Evolutionary conservation across 371 early-diverging fungal genomes (phyloP), one percentile per base, ranked within the genome.

Genomic region (Chytridium lagenaria): DNA sequence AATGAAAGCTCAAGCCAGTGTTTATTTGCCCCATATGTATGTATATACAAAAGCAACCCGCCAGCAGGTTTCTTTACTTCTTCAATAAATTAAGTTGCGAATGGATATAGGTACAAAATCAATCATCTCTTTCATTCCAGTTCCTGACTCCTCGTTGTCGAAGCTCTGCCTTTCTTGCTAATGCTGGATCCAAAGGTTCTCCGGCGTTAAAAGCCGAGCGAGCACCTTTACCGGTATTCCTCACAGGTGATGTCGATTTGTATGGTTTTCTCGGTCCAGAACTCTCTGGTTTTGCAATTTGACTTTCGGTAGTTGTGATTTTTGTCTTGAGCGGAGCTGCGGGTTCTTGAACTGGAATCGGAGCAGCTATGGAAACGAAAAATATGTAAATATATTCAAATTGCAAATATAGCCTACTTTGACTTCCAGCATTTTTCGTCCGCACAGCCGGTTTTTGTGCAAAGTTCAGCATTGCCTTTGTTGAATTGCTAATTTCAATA

Each of bases 91-190:
- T n/a, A n/a, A n/a, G n/a, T n/a, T n/a, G n/a, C n/a, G n/a, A n/a
- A n/a, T n/a, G n/a, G n/a, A n/a, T n/a, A n/a, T n/a, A n/a, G n/a
- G n/a, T n/a, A 44, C 44, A 57, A 57, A 12, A 23, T 30, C 23
- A 66, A 68, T 82, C 81, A 50, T 70, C 75, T 40, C 64, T 70
- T 1, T 77, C 79, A 76, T 84, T 82, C 82, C 82, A 84, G 68
- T 84, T 84, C 44, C 84, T 72, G 1, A 83, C 59, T 10, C 81
- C 81, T 15, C 75, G 67, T 10, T 73, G 59, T 49, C 83, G 16
- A 51, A 77, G 49, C 52, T 69, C 71, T 19, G 70, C 19, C 59
- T 40, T 74, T n/a, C 38, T n/a, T 22, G 66, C 2, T 10, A 44
- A 2, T 10, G 44, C 66, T 16, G 44, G 37, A 44, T 66, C 66